Evolutionary conservation across 129 eudicot genomes (phyloP).

Genomic region (Apium graveolens): DNA sequence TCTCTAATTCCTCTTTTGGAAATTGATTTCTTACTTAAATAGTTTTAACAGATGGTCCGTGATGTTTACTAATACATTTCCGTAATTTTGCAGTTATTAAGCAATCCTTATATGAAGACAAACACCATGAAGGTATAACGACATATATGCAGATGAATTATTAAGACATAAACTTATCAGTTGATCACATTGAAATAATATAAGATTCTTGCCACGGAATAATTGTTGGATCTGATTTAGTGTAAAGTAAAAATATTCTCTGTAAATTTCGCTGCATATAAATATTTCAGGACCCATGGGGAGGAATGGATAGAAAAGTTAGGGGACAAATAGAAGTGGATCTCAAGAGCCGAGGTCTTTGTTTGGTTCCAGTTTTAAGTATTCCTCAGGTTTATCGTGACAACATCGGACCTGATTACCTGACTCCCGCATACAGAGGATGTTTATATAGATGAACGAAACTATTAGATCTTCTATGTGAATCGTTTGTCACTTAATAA

Average conservation of each 20-base stretch:
- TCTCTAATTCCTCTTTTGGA: not conserved
- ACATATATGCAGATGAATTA: not conserved
- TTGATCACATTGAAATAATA: not conserved
- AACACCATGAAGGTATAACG: conserved; percentile 6
- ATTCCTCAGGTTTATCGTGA: conserved; percentile 49
- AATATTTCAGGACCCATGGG: conserved; percentile 45
- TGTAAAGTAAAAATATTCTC: not conserved
- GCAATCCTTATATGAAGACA: conserved; percentile 54
- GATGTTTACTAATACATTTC: not conserved
- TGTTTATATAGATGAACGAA: conserved; percentile 37
- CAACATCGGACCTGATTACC: conserved; percentile 46
- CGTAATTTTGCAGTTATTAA: conserved; percentile 16
- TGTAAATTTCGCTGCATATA: not conserved
- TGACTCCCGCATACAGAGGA: conserved; percentile 55
- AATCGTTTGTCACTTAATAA: not conserved
- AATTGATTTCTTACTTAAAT: not conserved
- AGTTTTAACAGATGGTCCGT: not conserved
- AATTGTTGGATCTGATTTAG: not conserved
- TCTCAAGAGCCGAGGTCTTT: conserved; percentile 46
- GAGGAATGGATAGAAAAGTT: conserved; percentile 37
- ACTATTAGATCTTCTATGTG: not conserved
- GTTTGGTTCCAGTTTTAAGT: conserved; percentile 49
- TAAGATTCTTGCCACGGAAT: not conserved
- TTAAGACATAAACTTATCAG: not conserved
- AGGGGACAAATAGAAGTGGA: conserved; percentile 31